Evolutionary conservation across 352 stramenopile genomes (phyloP), one percentile per base, ranked within the genome.

Genomic region (Phytophthora meadii): DNA sequence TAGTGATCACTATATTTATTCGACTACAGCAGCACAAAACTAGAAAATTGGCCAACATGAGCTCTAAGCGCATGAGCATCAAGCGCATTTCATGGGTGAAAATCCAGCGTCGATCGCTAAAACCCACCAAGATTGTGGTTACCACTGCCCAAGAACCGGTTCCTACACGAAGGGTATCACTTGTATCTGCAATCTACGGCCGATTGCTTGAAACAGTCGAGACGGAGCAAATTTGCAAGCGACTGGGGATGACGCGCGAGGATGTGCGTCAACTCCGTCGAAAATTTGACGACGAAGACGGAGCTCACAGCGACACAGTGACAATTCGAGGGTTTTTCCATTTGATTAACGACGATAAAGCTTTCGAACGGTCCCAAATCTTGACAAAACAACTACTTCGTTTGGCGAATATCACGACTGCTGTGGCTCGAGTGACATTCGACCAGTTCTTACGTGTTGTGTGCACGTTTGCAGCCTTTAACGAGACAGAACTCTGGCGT

Each of bases 371-470:
- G 19, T 68, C 65, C 36, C 72, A 80, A 19, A 65, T 75, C 9
- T 39, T 91, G 17, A 86, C 77, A 2, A 68, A 69, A 14, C 65
- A 65, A 39, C 49, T 89, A 9, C 72, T 91, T 24, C 74, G 75
- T 0, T 54, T 89, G 14, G 60, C 44, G 3, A 49, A 65, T 19
- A 17, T 82, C 34, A 48, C 68, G 19, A 52, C 55, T 17, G 36
- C 64, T 4, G 49, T 71, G n/a, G 39, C 51, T 0, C 72, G 71
- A 5, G 55, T 91, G 4, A 70, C 79, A 5, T 91, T 91, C 24
- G 81, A 89, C 49, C 68, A 87, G 48, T 91, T 75, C 54, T 32
- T 91, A 24, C 58, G 47, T 0, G 68, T 79, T n/a, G 54, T 88
- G 28, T 82, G 72, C 32, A 79, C 68, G 4, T 89, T 91, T 39